Evolutionary conservation across 768 basidiomycete species (phyloP).

Genomic region (Rhizopogon vesiculosus): DNA sequence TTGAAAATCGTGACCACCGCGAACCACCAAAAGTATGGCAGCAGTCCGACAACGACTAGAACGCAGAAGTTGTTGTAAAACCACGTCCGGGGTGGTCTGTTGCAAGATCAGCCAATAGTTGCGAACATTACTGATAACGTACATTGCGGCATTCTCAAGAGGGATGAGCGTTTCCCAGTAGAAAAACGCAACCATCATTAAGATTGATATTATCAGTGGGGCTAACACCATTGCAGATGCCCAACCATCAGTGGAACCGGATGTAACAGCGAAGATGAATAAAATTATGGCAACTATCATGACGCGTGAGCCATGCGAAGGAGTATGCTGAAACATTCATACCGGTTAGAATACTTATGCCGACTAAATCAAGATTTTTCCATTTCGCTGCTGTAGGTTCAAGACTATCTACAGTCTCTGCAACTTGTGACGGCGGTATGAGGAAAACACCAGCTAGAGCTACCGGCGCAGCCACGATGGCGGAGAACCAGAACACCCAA

Average conservation of each 20-base stretch:
- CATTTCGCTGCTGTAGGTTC: background rate
- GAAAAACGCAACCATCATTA: slow-evolving; percentile 36
- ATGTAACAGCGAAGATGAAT: slow-evolving; percentile 31
- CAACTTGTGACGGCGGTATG: slow-evolving; percentile 21
- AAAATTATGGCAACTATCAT: slow-evolving; percentile 23
- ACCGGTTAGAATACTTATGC: slow-evolving; percentile 4
- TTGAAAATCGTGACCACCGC: slow-evolving; percentile 29
- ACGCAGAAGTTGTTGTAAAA: slow-evolving; percentile 34
- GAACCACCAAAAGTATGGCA: slow-evolving; percentile 36
- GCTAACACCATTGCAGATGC: slow-evolving; percentile 32
- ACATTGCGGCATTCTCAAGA: slow-evolving; percentile 26
- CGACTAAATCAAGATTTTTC: background rate
- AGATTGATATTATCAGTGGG: too few species aligned
- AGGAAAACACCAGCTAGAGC: slow-evolving; percentile 20
- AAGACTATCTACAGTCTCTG: background rate
- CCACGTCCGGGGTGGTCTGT: too few species aligned
- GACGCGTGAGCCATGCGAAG: background rate
- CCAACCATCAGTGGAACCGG: slow-evolving; percentile 45
- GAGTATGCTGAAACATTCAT: background rate
- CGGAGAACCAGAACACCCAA: slow-evolving; percentile 41
- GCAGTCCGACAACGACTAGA: slow-evolving; percentile 28
- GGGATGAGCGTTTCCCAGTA: slow-evolving; percentile 36
- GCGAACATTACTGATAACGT: too few species aligned
- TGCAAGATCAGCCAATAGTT: too few species aligned
- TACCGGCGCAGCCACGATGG: slow-evolving; percentile 29